A percentile compares a stretch with the other conserved stretches of the same genome.
Conservation (phyloP, 2,329 filamentous ascomycete genomes). For the Neocatenulostroma microsporum region DNA sequence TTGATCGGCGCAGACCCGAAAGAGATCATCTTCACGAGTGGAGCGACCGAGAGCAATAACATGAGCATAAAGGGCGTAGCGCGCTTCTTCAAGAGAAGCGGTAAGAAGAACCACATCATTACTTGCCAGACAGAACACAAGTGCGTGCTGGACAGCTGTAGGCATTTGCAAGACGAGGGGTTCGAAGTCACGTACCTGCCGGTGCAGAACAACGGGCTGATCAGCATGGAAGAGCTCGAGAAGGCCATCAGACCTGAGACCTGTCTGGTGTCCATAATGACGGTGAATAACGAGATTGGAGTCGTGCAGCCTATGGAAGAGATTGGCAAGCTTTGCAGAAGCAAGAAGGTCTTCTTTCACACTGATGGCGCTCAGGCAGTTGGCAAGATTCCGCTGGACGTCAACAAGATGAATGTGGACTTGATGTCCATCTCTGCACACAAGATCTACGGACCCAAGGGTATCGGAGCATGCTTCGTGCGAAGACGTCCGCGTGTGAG, state of each 20-base stretch:
- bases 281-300: slow-evolving; percentile 98
- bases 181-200: slow-evolving; percentile 96
- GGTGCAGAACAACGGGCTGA: slow-evolving; percentile 76
- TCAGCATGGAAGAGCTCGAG: slow-evolving; percentile 76
- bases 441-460: slow-evolving; percentile 98
- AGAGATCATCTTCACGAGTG: slow-evolving; percentile 98
- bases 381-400: slow-evolving; percentile 95
- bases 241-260: slow-evolving; percentile 87
- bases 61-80: slow-evolving; percentile 99
- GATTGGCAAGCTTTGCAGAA: slow-evolving; percentile 85
- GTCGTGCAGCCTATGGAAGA: slow-evolving; percentile 95
- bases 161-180: slow-evolving; percentile 93
- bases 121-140: slow-evolving; percentile 98
- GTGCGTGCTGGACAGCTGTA: slow-evolving; percentile 93
- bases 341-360: slow-evolving; percentile 95
- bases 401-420: slow-evolving; percentile 97
- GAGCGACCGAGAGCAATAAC: slow-evolving; percentile 97
- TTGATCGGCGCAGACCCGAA: slow-evolving; percentile 93
- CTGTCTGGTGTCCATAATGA: slow-evolving; percentile 90
- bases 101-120: slow-evolving; percentile 98
- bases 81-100: slow-evolving; percentile 82
- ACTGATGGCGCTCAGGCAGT: slow-evolving; percentile 94
- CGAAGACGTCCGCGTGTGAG: slow-evolving; percentile 86
- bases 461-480: slow-evolving; percentile 92
- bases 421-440: slow-evolving; percentile 98